Evolutionary conservation across 495 filamentous ascomycete species (phyloP), one percentile per base, ranked within the genome.

Genomic region (Penicillium bialowiezense): DNA sequence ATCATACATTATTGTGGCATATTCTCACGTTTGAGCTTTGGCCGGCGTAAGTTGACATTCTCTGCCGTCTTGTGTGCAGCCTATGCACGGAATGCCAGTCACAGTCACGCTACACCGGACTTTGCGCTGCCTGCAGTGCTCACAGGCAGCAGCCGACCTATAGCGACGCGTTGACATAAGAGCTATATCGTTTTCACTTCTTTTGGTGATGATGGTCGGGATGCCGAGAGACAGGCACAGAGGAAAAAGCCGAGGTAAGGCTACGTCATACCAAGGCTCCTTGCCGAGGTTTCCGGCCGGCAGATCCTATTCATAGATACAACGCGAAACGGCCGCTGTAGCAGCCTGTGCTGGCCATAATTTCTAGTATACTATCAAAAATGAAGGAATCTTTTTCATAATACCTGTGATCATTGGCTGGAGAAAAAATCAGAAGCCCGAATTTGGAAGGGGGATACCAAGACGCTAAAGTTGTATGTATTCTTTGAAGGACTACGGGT

Each of bases 71-170:
- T 70, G 67, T 3, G 56, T 48, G 50, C 67, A 70, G 0, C 58
- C 59, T 23, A 54, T 51, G 18, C 64, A 70, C 13, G 67, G 67
- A 1, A 67, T 33, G 3, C 64, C 64, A 2, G 67, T 70, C 15
- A 67, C 51, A 4, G 51, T 55, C 20, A 67, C 20, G 28, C 59
- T 67, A 40, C 66, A 69, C 14, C 66, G 66, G 1, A 69, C 66
- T 51, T 67, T 69, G 12, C 66, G 66, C 42, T 60, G 50, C 12
- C 66, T 59, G 36, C 66, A 69, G 14, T 50, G 37, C 10, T 67
- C 54, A 26, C 66, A 69, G 2, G 66, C 66, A 14, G 67, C 54
- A 7, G 59, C 51, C 0, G 66, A 69, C 34, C 64, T 50, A 43
- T 63, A 57, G 64, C 72, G 62, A 60, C 70, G 58, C 34, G 59